Base-by-base conservation (phyloP, 2,329 filamentous ascomycete species). In the Ophiostoma pallidulum region DNA sequence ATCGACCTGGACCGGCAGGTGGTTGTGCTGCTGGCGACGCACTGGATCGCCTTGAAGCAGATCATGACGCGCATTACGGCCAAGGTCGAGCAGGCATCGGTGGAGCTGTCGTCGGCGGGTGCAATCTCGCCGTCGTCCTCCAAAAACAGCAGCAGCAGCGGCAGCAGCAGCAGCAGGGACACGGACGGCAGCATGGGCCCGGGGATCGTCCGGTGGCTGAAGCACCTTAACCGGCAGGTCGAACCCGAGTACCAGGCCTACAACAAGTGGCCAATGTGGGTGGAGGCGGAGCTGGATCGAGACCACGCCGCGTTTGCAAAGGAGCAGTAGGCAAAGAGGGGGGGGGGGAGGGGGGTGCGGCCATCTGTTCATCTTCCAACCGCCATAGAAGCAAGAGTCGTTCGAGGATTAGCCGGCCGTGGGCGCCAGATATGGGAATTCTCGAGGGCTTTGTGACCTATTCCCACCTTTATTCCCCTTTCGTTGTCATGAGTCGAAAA, bases 191-290 rank as follows among this genome's bases (percentile, higher is more conserved):
- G 46, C 39, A 58, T 64, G n/a, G 70, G 72, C 47, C 56, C 64
- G 8, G 73, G 72, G 2, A 71, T 72, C 46, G 54, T 63, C 12
- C 61, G 71, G 20, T 78, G 75, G 75, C 65, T 78, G 10, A 66
- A 62, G 55, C 63, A 72, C 46, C 62, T 75, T 29, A 78, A 78
- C 55, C 56, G 61, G 10, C 63, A 67, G 51, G 63, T 78, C 16
- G 67, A 70, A 49, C 59, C 58, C 28, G 66, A 69, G 52, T 66
- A 75, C 46, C 59, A 59, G 42, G 53, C 54, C 19, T 74, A 74
- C 51, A 77, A 77, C 47, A 60, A 64, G 53, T 78, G 72, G 73
- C 74, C 74, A 14, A 49, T 65, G 57, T 78, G 74, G 75, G 74
- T 77, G 4, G 70, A 76, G 55, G 62, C 64, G 46, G 70, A 73